Base-by-base conservation (phyloP, 805 yeast genomes). In the Yamadazyma takamatsuzukensis region DNA sequence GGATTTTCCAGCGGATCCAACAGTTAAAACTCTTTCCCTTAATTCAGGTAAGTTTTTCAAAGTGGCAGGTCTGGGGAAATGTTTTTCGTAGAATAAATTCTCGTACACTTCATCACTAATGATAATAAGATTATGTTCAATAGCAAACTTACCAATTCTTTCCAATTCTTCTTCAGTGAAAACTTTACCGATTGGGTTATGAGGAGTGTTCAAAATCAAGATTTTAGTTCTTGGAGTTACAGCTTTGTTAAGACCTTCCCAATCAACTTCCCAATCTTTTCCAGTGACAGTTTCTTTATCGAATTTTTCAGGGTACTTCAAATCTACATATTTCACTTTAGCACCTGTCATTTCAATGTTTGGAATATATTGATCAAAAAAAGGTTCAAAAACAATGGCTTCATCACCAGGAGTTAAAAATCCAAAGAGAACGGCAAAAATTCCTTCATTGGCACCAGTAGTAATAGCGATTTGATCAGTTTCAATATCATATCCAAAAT, bases 361-460 rank as follows among this genome's bases (percentile, higher is more conserved):
- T 36, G 97, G 78, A 44, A 93, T 85, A 61, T 93, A 93, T 61
- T 93, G 98, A 52, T 93, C 98, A 54, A 93, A 93, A 54, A 88
- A 93, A 3, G 98, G 98, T 59, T 90, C 95, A 53, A 93, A 84
- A 10, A 93, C 97, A 56, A 93, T 84, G 16, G 82, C 98, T 58
- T 93, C 98, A 50, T 93, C 98, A 15, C 94, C 97, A 2, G 78
- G 75, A 27, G 84, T 74, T 43, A 93, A 61, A 46, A 88, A 82
- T 0, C 94, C 98, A 37, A 87, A 81, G 54, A 89, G 80, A 3
- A 83, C 78, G 2, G 96, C 63, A 33, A 86, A 70, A 70, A 93
- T 84, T 22, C 97, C 97, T 62, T 93, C 97, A 51, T 93, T 93
- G 27, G 98, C 98, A 35, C 98, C 98, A 2, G 97, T 88, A 27